Conservation (phyloP, 2,329 filamentous ascomycete species). For the Amauroascus verrucosus region DNA sequence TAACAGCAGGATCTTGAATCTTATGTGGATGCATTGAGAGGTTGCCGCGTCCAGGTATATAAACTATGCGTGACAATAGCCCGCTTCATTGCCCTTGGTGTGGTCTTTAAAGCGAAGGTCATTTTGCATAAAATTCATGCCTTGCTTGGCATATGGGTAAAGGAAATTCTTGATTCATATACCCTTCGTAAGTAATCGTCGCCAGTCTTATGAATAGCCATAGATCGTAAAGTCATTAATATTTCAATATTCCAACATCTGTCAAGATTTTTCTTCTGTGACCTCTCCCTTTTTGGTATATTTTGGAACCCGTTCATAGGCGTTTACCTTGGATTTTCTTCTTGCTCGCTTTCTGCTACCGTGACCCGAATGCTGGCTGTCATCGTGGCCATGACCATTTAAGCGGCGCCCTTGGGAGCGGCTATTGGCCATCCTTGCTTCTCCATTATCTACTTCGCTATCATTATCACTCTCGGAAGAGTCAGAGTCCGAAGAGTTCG, state of each 20-base stretch:
- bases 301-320: conserved; percentile 39
- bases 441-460: conserved; percentile 24
- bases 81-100: no score
- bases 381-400: conserved; percentile 15
- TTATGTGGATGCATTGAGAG: no score
- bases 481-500: conserved; percentile 43
- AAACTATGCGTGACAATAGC: no score
- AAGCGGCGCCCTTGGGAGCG: conserved; percentile 5
- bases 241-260: neutral
- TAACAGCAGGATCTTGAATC: no score
- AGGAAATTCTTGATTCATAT: no score
- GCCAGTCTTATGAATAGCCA: neutral
- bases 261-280: neutral
- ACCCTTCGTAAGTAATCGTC: no score
- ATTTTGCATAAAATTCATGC: no score
- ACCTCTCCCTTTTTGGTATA: conserved; percentile 7
- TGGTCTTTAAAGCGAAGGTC: no score
- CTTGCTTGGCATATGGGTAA: neutral
- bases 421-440: conserved; percentile 18
- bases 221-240: neutral
- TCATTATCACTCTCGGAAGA: conserved; percentile 43
- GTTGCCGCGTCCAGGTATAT: no score
- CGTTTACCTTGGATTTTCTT: conserved; percentile 31
- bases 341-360: conserved; percentile 19
- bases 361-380: neutral